Percentiles rank a stretch among this genome's conserved stretches.
Conservation (phyloP, 2,329 filamentous ascomycete species). For the Colletotrichum sp. region DNA sequence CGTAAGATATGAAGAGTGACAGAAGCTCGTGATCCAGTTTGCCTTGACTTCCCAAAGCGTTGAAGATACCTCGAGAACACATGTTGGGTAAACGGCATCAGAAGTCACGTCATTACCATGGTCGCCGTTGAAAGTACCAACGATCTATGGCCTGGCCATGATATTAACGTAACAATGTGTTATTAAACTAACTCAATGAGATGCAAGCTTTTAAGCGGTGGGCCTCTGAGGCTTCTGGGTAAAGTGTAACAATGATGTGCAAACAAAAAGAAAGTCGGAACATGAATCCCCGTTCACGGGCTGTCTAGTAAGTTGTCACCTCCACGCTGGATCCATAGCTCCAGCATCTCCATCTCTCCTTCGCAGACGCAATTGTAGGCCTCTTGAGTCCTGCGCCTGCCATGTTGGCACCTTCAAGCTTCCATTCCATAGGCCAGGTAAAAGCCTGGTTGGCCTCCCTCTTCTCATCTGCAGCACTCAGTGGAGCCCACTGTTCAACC, state of each 20-base stretch:
- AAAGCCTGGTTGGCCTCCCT: slow-evolving; percentile 22
- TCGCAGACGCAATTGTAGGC: slow-evolving; percentile 22
- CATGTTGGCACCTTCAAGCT: background rate
- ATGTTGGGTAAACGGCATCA: background rate
- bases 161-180: background rate
- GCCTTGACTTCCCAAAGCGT: background rate
- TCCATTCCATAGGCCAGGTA: slow-evolving; percentile 19
- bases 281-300: background rate
- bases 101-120: background rate
- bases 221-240: background rate
- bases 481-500: slow-evolving; percentile 22
- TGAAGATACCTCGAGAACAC: background rate
- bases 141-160: background rate
- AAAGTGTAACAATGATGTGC: background rate
- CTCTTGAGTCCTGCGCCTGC: slow-evolving; percentile 15
- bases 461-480: slow-evolving; percentile 20
- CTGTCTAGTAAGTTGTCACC: background rate
- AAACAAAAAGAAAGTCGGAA: background rate
- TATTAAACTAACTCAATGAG: background rate
- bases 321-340: background rate
- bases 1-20: background rate
- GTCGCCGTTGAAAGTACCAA: background rate
- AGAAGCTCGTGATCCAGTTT: background rate
- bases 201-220: background rate
- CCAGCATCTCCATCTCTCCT: slow-evolving; percentile 25